These are phyloP conservation scores for Diddensiella santjacobensis DNA, from an alignment of 805 yeast genomes.

Conservation along the genomic window DNA sequence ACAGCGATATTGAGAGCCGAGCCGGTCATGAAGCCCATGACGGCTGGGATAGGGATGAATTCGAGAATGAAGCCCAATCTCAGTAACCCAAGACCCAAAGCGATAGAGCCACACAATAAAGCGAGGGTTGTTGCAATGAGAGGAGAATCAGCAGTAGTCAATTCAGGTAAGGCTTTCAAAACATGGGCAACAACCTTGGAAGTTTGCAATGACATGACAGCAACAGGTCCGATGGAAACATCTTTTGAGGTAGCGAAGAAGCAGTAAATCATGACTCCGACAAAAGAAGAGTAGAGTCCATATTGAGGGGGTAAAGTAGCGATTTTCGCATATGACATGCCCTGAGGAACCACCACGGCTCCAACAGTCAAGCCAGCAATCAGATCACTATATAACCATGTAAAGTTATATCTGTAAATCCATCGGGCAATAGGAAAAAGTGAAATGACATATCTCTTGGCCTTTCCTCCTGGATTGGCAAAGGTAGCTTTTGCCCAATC, in stretches of 20 bases:
- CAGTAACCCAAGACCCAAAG: constrained; percentile 75
- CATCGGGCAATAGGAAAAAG: constrained; percentile 79
- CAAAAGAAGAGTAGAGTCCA: constrained; percentile 87
- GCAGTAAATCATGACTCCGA: constrained; percentile 85
- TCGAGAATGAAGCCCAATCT: constrained; percentile 87
- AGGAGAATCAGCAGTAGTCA: constrained; percentile 48
- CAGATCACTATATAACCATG: constrained; percentile 78
- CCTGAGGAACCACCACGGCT: constrained; percentile 87
- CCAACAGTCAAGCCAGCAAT: constrained; percentile 95
- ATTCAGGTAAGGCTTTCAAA: constrained; percentile 44
- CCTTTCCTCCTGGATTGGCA: constrained; percentile 38
- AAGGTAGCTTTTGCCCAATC: constrained; percentile 11
- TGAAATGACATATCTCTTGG: constrained; percentile 51
- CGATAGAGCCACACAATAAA: constrained; percentile 79
- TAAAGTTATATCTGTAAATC: constrained; percentile 76
- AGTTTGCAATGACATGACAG: constrained; percentile 87
- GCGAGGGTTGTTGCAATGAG: constrained; percentile 77
- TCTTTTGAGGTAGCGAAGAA: constrained; percentile 94
- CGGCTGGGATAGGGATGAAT: constrained; percentile 86
- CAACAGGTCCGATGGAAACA: constrained; percentile 95
- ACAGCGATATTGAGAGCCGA: constrained; percentile 77
- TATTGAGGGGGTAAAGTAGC: constrained; percentile 80
- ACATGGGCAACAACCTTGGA: constrained; percentile 72
- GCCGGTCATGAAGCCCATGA: constrained; percentile 92
- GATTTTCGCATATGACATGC: constrained; percentile 89